Evolutionary conservation across 805 yeast genomes (phyloP), one percentile per base, ranked within the genome.

Genomic region (Starmerella scarabaei): DNA sequence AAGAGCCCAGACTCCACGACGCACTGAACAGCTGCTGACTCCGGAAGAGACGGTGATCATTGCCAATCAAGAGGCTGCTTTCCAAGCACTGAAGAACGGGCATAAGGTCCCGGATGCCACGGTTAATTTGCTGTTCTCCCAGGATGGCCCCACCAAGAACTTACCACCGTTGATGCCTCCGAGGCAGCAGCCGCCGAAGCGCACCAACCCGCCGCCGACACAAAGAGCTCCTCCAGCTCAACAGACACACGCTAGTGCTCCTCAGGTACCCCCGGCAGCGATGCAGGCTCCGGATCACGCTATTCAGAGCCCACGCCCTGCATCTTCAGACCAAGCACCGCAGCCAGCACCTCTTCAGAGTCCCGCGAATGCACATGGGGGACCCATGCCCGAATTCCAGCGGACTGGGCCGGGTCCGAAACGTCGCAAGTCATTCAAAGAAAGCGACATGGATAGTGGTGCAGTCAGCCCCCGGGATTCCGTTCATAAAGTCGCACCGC

Each of bases 51-150:
- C 24, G 8, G 18, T 35, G 11, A 32, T 42, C 15, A 30, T 46
- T 26, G 33, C 19, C 20, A 14, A 35, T 29, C 52, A 48, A 35
- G 44, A 43, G 20, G 21, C 17, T 19, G 53, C 53, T 4, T 40
- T 33, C 18, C 37, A 44, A 16, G 31, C 42, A 3, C 39, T 49
- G 24, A 40, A 38, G 28, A 8, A 14, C 5, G 48, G 45, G 27
- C 43, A 37, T 28, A 35, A 42, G 12, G 12, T 48, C 15, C 40
- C 47, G 12, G 42, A 42, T n/a, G 17, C 24, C 5, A 21, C 46
- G 9, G 37, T 37, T 18, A 31, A 41, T n/a, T 36, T 33, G n/a
- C 35, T 48, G 7, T 38, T 48, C 27, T 32, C 30, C 4, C 37
- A 35, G 12, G 36, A 27, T 15, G 42, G 45, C 14, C 39, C 38